Evolutionary conservation across 352 stramenopile genomes (phyloP), one percentile per base, ranked within the genome.

Genomic region (Phytophthora sansomeana): DNA sequence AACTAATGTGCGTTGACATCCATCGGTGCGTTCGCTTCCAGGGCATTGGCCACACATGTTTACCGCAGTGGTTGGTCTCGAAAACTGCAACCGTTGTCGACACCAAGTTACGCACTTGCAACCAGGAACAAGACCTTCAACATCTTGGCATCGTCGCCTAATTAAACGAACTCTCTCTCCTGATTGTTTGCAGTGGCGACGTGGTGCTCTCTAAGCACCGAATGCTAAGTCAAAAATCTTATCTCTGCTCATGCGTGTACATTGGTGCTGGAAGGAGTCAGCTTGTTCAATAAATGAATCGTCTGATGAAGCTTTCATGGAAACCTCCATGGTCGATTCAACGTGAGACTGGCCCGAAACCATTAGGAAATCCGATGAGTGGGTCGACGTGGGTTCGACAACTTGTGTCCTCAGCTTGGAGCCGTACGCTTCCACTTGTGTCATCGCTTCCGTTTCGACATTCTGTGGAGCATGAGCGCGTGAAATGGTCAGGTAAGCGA

Each of bases 1-100:
- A 69, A 66, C 47, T 74, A 74, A 66, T 43, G 53, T 74, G 53
- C 46, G 41, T 47, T 53, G 59, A 62, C 60, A 61, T 70, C 59
- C 51, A 65, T 63, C 52, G 28, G 26, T 60, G 30, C 35, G 9
- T 38, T 14, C 16, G 32, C 36, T 42, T 30, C 9, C n/a, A 43
- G 33, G 24, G 11, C 38, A 38, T 29, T 35, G 32, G 29, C 39
- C 39, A 60, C 38, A 48, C 10, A 17, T 38, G 21, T 17, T 16
- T 16, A 50, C 28, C 36, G 26, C 38, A 38, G 28, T 48, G 38
- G n/a, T 52, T 10, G 51, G 13, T 17, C 39, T 8, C 39, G 10
- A 24, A 24, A 24, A 24, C 21, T 24, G 21, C 21, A 24, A 24
- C 21, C 21, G 21, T 24, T 24, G 21, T 44, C 17, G 19, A 57